Percentiles rank a stretch among this genome's conserved stretches.
phyloP scores from a whole-genome alignment of 73 alveolate genomes.

The Blepharisma stoltei region DNA sequence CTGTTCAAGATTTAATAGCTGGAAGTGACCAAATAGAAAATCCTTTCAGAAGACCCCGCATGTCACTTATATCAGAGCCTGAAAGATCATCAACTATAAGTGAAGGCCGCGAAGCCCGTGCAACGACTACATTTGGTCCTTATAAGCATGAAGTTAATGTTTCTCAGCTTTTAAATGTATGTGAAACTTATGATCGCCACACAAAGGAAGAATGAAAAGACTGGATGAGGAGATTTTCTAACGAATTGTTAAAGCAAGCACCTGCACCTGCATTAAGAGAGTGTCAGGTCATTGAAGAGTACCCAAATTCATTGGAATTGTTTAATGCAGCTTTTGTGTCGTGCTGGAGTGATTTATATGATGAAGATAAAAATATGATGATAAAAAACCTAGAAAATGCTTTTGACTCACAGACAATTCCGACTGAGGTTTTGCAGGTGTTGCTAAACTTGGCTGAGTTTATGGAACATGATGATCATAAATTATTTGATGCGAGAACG shows the following conservation, averaged over 20 bases:
- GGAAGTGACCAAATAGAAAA: conserved; percentile 5
- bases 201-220: conserved; percentile 94
- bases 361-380: conserved; percentile 62
- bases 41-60: not conserved
- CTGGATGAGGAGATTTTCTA: conserved; percentile 87
- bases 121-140: not conserved
- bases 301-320: conserved; percentile 85
- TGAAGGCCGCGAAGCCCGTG: not conserved
- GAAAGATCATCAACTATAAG: not conserved
- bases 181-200: conserved; percentile 69
- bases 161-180: conserved; percentile 30
- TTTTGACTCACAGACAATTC: conserved; percentile 62
- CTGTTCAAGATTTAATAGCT: conserved; percentile 27
- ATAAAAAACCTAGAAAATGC: conserved; percentile 64
- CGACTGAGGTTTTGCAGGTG: conserved; percentile 78
- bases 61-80: not conserved
- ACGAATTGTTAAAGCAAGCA: conserved; percentile 66
- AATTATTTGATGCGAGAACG: conserved; percentile 77
- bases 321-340: conserved; percentile 85
- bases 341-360: conserved; percentile 83
- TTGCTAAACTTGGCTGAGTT: conserved; percentile 94
- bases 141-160: conserved; percentile 18
- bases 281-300: conserved; percentile 81
- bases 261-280: conserved; percentile 85
- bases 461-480: conserved; percentile 92